A percentile compares a stretch with the other conserved stretches of the same genome.
Conservation (phyloP, 2,329 filamentous ascomycete genomes). For the Triangularia verruculosa region DNA sequence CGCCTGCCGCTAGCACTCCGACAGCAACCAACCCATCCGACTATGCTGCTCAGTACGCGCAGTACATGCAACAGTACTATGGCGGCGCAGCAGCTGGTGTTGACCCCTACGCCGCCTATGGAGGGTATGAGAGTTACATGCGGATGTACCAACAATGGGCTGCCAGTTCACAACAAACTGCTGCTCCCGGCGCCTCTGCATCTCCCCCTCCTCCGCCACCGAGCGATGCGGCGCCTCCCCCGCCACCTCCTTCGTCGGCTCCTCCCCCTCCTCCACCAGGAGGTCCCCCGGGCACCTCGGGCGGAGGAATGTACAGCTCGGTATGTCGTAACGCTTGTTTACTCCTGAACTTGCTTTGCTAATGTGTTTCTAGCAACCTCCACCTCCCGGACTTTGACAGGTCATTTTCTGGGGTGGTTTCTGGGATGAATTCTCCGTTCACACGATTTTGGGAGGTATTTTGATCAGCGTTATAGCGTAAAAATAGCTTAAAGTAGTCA, state of each 20-base stretch:
- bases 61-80: slow-evolving; percentile 62
- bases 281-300: slow-evolving; percentile 45
- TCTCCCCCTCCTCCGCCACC: slow-evolving; percentile 60
- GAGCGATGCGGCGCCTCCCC: slow-evolving; percentile 60
- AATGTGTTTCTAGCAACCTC: slow-evolving; percentile 48
- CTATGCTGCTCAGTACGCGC: slow-evolving; percentile 78
- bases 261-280: slow-evolving; percentile 57
- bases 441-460: not conserved
- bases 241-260: slow-evolving; percentile 56
- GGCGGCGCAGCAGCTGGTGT: slow-evolving; percentile 19
- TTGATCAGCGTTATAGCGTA: not conserved
- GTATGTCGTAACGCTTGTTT: slow-evolving; percentile 45
- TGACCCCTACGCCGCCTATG: slow-evolving; percentile 85
- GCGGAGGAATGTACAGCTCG: slow-evolving; percentile 55
- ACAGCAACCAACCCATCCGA: slow-evolving; percentile 47
- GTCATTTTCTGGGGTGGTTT: too few species aligned
- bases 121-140: slow-evolving; percentile 75
- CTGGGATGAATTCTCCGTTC: not conserved
- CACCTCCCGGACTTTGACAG: slow-evolving; percentile 51
- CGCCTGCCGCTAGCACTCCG: slow-evolving; percentile 43
- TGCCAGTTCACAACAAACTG: slow-evolving; percentile 41
- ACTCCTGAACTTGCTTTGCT: slow-evolving; percentile 12
- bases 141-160: slow-evolving; percentile 75
- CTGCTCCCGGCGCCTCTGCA: slow-evolving; percentile 45
- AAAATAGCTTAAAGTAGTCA: not conserved